A percentile compares a stretch with the other conserved stretches of the same genome.
These are phyloP conservation scores for Rhizoclosmatium sp. DNA, from an alignment of 192 early-diverging fungal species.

Conservation along the genomic window DNA sequence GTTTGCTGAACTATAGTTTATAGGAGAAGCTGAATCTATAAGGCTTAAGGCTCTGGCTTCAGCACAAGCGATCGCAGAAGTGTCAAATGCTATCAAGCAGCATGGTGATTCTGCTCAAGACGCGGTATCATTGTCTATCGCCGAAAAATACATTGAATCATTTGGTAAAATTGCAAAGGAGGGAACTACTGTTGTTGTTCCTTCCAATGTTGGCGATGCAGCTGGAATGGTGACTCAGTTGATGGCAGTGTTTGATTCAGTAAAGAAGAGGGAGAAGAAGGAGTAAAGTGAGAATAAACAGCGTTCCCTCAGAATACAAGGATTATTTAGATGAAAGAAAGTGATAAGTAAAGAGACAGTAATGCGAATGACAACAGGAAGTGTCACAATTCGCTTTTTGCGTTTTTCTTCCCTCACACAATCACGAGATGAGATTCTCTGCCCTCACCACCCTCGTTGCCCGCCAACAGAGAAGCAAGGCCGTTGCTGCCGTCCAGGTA, in stretches of 20 bases:
- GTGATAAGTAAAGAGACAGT: too few species aligned
- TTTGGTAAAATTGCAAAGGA: conserved; percentile 94
- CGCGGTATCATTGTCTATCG: conserved; percentile 89
- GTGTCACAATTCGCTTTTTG: background rate
- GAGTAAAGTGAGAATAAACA: background rate
- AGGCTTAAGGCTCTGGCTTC: conserved; percentile 82
- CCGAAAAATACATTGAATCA: conserved; percentile 96
- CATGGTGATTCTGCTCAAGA: conserved; percentile 68
- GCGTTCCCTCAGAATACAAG: background rate
- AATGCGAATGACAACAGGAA: background rate
- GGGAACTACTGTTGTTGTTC: conserved; percentile 88
- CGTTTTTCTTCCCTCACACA: conserved; percentile 2
- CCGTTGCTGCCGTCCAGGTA: conserved; percentile 26
- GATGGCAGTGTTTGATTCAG: conserved; percentile 48
- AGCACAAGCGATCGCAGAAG: conserved; percentile 78
- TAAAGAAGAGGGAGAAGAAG: background rate
- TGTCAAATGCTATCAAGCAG: conserved; percentile 76
- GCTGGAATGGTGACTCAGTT: conserved; percentile 91
- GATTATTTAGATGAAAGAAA: too few species aligned
- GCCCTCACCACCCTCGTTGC: conserved; percentile 17
- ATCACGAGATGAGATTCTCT: conserved; percentile 12
- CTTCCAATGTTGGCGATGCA: conserved; percentile 82
- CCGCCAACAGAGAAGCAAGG: conserved; percentile 1
- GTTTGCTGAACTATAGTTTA: background rate
- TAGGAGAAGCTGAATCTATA: conserved; percentile 90